phyloP scores from a whole-genome alignment of 1,284 basidiomycete genomes.

The Malassezia vespertilionis region DNA sequence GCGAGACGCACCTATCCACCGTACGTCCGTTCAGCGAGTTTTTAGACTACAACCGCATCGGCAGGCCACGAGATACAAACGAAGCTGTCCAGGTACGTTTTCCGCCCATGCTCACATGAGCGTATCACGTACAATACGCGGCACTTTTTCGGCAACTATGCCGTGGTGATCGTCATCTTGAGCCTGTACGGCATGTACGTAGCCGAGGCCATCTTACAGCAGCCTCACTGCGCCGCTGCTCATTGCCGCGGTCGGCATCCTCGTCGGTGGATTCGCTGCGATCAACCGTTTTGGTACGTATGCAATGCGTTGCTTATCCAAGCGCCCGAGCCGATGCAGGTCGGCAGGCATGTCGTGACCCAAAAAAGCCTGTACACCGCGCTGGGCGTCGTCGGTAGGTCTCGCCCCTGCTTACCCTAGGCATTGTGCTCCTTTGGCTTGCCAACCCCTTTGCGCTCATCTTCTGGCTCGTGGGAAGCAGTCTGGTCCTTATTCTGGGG shows the following conservation, averaged over 20 bases:
- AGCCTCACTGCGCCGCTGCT: slow-evolving; percentile 63
- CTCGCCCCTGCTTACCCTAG: slow-evolving; percentile 7
- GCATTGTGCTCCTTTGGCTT: slow-evolving; percentile 40
- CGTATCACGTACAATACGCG: slow-evolving; percentile 83
- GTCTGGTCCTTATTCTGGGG: slow-evolving; percentile 54
- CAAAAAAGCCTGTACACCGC: slow-evolving; percentile 60
- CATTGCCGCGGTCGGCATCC: slow-evolving; percentile 71
- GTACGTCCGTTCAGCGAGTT: slow-evolving; percentile 58
- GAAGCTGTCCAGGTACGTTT: slow-evolving; percentile 49
- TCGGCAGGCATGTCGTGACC: slow-evolving; percentile 66
- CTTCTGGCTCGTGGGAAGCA: slow-evolving; percentile 49
- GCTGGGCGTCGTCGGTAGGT: slow-evolving; percentile 45
- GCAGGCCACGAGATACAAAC: slow-evolving; percentile 58
- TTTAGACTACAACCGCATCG: slow-evolving; percentile 79
- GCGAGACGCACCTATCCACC: slow-evolving; percentile 71
- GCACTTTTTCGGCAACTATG: slow-evolving; percentile 59
- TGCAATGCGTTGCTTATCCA: background rate
- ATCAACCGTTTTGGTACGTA: slow-evolving; percentile 80
- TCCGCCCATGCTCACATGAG: slow-evolving; percentile 9
- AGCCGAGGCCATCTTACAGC: background rate
- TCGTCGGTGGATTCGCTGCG: slow-evolving; percentile 77
- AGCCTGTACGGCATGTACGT: slow-evolving; percentile 80
- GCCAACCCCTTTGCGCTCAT: slow-evolving; percentile 39
- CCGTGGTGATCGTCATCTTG: slow-evolving; percentile 66
- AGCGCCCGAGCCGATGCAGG: slow-evolving; percentile 51